phyloP scores from a whole-genome alignment of 2,329 filamentous ascomycete genomes.

The Truncatella angustata region DNA sequence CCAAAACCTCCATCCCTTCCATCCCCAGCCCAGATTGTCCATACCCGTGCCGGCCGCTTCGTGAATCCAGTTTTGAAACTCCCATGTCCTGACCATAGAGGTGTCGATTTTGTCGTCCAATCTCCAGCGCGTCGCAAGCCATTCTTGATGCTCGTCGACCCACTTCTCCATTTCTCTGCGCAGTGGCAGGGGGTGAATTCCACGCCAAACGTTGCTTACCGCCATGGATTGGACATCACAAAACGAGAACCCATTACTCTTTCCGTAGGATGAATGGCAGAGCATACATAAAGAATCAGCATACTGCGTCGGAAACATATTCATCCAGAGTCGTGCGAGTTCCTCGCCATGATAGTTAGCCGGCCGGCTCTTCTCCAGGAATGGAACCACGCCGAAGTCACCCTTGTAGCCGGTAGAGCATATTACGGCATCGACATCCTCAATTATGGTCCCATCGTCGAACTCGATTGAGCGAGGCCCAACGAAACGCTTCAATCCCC shows the following conservation, averaged over 20 bases:
- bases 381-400: slow-evolving; percentile 30
- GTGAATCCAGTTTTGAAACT: slow-evolving; percentile 35
- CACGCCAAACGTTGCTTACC: slow-evolving; percentile 37
- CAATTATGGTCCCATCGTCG: slow-evolving; percentile 23
- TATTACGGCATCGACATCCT: slow-evolving; percentile 32
- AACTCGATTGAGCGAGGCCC: slow-evolving; percentile 24
- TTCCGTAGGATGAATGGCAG: slow-evolving; percentile 25
- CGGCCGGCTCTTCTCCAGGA: slow-evolving; percentile 15
- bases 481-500: slow-evolving; percentile 23
- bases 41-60: slow-evolving; percentile 39
- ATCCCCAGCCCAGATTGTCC: slow-evolving; percentile 39
- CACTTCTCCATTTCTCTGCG: slow-evolving; percentile 25
- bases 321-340: slow-evolving; percentile 35
- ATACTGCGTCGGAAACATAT: slow-evolving; percentile 37
- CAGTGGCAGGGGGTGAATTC: slow-evolving; percentile 27
- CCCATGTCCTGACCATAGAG: slow-evolving; percentile 25
- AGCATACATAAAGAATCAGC: slow-evolving; percentile 36
- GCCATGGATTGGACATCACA: slow-evolving; percentile 38
- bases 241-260: slow-evolving; percentile 31
- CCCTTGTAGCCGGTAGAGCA: slow-evolving; percentile 35
- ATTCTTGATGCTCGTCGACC: slow-evolving; percentile 25
- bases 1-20: slow-evolving; percentile 41
- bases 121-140: slow-evolving; percentile 23
- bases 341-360: slow-evolving; percentile 23
- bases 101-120: slow-evolving; percentile 16